Base-by-base conservation (phyloP, 331 rosid species). In the Dryas integrifolia region DNA sequence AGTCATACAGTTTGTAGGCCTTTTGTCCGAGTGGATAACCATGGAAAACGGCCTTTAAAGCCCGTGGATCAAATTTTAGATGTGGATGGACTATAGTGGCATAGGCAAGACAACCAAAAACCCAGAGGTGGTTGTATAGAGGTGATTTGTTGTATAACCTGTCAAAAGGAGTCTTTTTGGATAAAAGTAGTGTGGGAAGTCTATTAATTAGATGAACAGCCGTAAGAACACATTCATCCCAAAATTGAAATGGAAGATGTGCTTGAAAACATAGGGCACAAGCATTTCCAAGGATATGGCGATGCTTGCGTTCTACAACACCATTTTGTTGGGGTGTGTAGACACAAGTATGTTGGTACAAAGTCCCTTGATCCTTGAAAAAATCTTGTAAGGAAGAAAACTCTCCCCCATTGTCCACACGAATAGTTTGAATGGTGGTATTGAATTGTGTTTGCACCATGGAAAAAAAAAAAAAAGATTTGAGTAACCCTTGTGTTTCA, bases 251-350 rank as follows among this genome's bases (percentile, higher is more conserved):
- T 1, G 35, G 63, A 58, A 18, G 12, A 2, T 11, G 11, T 3
- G 39, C 21, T 5, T 57, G 39, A 24, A 57, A 57, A 6, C 4
- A 4, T 4, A 57, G 11, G 18, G 35, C 62, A 1, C 4, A 38
- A 2, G 62, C 62, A 3, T 4, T 30, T 7, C 16, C 35, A 13
- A 61, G 67, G 2, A 61, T 6, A 21, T 39, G 67, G 9, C 12
- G 67, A 15, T 61, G 67, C 9, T 61, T 61, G 14, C 67, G 14
- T 39, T 61, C 67, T 14, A 61, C 67, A 1, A 61, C 48, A 35
- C 14, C 35, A 35, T 61, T 61, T 39, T 61, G 16, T 40, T 61
- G 8, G 1, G 67, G 67, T 14, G 45, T 62, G 4, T 62, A 11
- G 4, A 62, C 24, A 5, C 67, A 62, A 3, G 67, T 26, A 62